Conservation (phyloP, 2,329 filamentous ascomycete species). For the Cytospora piceicola region DNA sequence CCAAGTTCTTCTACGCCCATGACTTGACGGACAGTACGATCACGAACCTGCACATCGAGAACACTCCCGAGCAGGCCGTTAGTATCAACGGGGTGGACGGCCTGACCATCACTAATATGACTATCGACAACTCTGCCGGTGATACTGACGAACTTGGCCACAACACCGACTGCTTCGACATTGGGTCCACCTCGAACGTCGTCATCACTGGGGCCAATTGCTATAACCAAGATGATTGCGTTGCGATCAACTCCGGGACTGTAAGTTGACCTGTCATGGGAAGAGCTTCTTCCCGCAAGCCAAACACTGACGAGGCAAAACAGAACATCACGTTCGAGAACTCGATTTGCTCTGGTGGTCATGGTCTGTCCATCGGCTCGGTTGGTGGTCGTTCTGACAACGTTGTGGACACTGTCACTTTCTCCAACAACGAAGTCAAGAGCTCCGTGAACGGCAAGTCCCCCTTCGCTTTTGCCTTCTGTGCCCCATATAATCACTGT, state of each 20-base stretch:
- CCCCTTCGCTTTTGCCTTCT: not conserved
- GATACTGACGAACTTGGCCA: constrained; percentile 44
- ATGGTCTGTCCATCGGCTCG: constrained; percentile 61
- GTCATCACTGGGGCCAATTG: constrained; percentile 55
- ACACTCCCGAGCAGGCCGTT: constrained; percentile 59
- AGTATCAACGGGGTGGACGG: constrained; percentile 46
- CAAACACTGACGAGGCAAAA: not conserved
- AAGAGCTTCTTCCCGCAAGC: not conserved
- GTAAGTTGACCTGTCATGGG: not conserved
- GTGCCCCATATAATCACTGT: too few relatives aligned
- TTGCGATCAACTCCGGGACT: constrained; percentile 61
- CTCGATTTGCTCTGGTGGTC: constrained; percentile 52
- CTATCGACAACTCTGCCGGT: constrained; percentile 62
- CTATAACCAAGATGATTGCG: constrained; percentile 63
- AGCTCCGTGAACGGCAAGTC: constrained; percentile 55
- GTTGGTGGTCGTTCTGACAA: constrained; percentile 59
- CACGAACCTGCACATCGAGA: constrained; percentile 54
- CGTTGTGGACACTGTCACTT: constrained; percentile 53
- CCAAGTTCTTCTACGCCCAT: constrained; percentile 63
- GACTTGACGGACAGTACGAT: constrained; percentile 54
- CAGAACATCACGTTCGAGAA: constrained; percentile 43
- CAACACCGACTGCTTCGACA: constrained; percentile 60
- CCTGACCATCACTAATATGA: constrained; percentile 52
- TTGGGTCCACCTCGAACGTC: constrained; percentile 51
- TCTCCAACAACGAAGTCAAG: constrained; percentile 50